These are phyloP conservation scores for Bacterosira constricta DNA, from an alignment of 108 stramenopile genomes.

Conservation along the genomic window DNA sequence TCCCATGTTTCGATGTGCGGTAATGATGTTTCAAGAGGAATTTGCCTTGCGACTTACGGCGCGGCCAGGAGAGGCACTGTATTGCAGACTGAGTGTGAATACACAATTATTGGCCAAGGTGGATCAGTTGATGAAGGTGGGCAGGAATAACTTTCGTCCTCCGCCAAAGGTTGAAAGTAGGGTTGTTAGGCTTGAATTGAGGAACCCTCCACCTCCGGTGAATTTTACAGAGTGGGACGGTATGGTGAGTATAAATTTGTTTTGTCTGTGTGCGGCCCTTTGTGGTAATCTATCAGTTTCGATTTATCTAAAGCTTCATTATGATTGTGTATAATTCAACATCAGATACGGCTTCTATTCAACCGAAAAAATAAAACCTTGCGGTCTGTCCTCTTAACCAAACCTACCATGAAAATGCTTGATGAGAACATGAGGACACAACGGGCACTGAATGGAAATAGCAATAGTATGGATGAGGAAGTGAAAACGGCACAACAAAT, in stretches of 20 bases:
- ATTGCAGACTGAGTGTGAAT: constrained; percentile 97
- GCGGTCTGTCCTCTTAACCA: constrained; percentile 76
- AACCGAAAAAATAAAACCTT: constrained; percentile 95
- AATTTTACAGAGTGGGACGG: constrained; percentile 99
- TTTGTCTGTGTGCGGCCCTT: too few relatives aligned
- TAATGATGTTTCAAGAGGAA: constrained; percentile 99
- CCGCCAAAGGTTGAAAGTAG: constrained; percentile 94
- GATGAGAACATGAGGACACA: constrained; percentile 91
- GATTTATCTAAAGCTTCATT: too few relatives aligned
- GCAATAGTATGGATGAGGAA: constrained; percentile 36
- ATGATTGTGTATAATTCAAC: too few relatives aligned
- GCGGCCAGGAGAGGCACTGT: constrained; percentile 93
- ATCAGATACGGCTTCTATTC: constrained; percentile 82
- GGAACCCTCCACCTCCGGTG: constrained; percentile 97
- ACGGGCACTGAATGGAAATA: constrained; percentile 48
- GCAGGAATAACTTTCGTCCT: constrained; percentile 98
- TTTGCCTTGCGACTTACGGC: constrained; percentile 95
- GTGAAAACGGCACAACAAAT: constrained; percentile 55
- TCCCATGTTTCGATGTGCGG: constrained; percentile 97
- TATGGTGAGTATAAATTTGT: constrained; percentile 79
- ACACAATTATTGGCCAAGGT: constrained; percentile 97
- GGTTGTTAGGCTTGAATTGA: constrained; percentile 90
- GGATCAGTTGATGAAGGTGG: constrained; percentile 98
- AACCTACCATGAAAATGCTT: constrained; percentile 85
- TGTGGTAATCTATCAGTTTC: too few relatives aligned